Evolutionary conservation across 768 basidiomycete species (phyloP).

Genomic region (Boletus sensibilis): DNA sequence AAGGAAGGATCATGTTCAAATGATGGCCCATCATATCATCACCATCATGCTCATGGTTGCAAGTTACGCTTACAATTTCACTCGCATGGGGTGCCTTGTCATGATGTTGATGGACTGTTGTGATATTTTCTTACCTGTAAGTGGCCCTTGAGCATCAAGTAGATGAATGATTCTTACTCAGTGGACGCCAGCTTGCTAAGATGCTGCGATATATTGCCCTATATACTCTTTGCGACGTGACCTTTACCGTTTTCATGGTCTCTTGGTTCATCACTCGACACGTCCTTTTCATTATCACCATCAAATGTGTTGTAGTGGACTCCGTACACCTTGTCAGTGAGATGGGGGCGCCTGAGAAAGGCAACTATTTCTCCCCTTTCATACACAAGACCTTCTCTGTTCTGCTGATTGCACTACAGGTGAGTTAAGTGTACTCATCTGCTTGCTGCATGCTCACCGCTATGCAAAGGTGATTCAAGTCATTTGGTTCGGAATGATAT

Average conservation of each 20-base stretch:
- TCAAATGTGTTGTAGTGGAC: slow-evolving; percentile 60
- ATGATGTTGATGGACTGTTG: slow-evolving; percentile 93
- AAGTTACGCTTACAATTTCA: slow-evolving; percentile 83
- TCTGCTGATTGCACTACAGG: slow-evolving; percentile 63
- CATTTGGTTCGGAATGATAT: slow-evolving; percentile 87
- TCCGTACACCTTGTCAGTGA: slow-evolving; percentile 43
- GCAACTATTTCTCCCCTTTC: slow-evolving; percentile 51
- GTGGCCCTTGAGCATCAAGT: slow-evolving; percentile 29
- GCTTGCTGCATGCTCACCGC: slow-evolving; percentile 6
- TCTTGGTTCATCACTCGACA: slow-evolving; percentile 93
- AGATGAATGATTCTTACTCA: slow-evolving; percentile 1
- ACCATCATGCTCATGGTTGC: slow-evolving; percentile 73
- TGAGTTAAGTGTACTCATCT: slow-evolving; percentile 23
- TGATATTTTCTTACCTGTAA: slow-evolving; percentile 88
- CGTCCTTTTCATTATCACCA: slow-evolving; percentile 70
- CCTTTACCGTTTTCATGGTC: slow-evolving; percentile 79
- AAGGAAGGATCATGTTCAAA: slow-evolving; percentile 91
- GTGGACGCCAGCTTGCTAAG: slow-evolving; percentile 71
- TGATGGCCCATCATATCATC: slow-evolving; percentile 95
- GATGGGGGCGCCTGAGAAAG: slow-evolving; percentile 60
- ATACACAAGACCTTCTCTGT: slow-evolving; percentile 48
- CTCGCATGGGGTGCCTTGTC: slow-evolving; percentile 85
- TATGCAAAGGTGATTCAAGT: slow-evolving; percentile 60
- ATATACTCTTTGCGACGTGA: slow-evolving; percentile 63
- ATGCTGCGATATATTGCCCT: slow-evolving; percentile 86